Conservation (phyloP, 441 rosid genomes). For the Arabidopsis lyrata region DNA sequence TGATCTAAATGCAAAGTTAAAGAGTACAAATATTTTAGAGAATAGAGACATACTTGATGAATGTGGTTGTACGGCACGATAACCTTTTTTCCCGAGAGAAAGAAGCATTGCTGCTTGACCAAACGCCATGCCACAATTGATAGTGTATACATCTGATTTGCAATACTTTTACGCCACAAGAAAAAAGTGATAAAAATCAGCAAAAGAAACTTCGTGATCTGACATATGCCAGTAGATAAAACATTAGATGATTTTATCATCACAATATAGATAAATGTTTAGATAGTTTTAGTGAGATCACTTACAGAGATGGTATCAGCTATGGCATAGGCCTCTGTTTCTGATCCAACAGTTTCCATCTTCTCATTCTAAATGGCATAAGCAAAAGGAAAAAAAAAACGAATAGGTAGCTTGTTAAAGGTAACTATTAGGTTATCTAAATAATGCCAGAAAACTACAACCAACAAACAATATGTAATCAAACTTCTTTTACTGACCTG, state of each 20-base stretch:
- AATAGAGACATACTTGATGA: conserved; percentile 61
- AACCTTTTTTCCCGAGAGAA: conserved; percentile 78
- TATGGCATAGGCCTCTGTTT: conserved; percentile 90
- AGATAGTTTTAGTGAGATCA: conserved; percentile 14
- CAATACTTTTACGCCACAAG: conserved; percentile 55
- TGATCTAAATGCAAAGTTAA: conserved; percentile 1
- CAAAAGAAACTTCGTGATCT: background rate
- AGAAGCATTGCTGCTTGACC: conserved; percentile 99
- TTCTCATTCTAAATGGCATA: conserved; percentile 68
- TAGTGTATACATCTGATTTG: conserved; percentile 72
- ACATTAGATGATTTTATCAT: background rate
- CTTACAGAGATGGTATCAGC: conserved; percentile 85
- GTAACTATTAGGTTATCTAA: conserved; percentile 19
- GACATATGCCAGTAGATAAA: conserved; percentile 11
- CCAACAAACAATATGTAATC: conserved; percentile 5
- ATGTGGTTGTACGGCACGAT: conserved; percentile 79
- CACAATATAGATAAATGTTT: background rate
- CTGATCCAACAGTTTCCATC: conserved; percentile 88
- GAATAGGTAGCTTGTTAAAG: background rate
- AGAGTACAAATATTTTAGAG: background rate
- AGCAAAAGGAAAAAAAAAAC: background rate
- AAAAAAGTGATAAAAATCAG: background rate
- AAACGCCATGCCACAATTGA: conserved; percentile 84
- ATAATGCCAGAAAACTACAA: conserved; percentile 4
- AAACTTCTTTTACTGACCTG: conserved; percentile 57